A percentile compares a stretch with the other conserved stretches of the same genome.
Conservation (phyloP, 192 early-diverging fungal genomes). For the Coemansia sp. region DNA sequence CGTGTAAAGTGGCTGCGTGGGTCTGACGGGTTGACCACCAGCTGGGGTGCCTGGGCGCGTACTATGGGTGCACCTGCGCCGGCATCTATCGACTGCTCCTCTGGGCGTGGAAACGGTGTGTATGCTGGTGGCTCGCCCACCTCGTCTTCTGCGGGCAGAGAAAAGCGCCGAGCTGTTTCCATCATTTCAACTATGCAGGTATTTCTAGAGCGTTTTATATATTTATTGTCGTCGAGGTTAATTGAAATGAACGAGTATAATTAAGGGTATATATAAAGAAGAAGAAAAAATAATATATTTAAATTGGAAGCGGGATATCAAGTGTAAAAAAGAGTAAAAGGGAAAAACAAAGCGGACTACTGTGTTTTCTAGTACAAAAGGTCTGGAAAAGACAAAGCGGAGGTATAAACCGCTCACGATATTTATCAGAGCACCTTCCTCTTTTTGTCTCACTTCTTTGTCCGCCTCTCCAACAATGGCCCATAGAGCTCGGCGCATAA, state of each 20-base stretch:
- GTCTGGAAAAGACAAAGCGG: not conserved
- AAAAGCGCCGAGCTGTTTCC: conserved; percentile 7
- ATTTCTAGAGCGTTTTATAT: too few relatives aligned
- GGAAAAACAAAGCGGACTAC: too few relatives aligned
- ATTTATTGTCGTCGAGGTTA: too few relatives aligned
- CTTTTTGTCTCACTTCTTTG: too few relatives aligned
- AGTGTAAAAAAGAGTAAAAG: not conserved
- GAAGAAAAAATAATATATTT: not conserved
- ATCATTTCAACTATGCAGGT: too few relatives aligned
- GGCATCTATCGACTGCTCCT: conserved; percentile 44
- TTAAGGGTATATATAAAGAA: too few relatives aligned
- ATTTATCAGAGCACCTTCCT: too few relatives aligned
- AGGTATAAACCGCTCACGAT: not conserved
- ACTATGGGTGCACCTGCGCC: conserved; percentile 48
- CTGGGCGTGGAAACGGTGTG: conserved; percentile 33
- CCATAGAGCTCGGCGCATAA: too few relatives aligned
- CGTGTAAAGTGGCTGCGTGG: conserved; percentile 40
- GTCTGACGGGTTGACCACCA: conserved; percentile 44
- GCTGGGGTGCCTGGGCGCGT: conserved; percentile 25
- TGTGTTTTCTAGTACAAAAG: not conserved
- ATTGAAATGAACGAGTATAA: too few relatives aligned
- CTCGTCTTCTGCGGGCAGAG: conserved; percentile 13
- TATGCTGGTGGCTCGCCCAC: conserved; percentile 37
- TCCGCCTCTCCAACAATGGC: too few relatives aligned
- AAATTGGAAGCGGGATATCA: not conserved